Conservation (phyloP, 805 yeast genomes). For the Pichia heedii region DNA sequence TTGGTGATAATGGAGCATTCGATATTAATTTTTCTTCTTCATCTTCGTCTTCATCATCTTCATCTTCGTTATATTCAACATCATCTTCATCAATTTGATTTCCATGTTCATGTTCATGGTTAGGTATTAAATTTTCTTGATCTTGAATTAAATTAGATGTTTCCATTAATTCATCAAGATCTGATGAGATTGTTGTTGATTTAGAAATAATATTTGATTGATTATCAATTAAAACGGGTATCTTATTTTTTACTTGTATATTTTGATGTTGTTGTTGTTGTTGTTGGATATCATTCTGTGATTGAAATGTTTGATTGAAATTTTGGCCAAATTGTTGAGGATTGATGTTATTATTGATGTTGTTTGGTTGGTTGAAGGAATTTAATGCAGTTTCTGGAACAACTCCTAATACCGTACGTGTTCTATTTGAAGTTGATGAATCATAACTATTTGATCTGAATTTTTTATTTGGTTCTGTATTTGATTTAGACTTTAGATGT, state of each 20-base stretch:
- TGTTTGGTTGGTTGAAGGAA: constrained; percentile 5
- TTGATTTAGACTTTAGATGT: neutral
- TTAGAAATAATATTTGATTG: neutral
- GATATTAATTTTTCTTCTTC: constrained; percentile 29
- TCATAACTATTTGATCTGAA: neutral
- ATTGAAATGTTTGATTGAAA: neutral
- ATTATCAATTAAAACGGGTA: constrained; percentile 14
- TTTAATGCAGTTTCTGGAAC: constrained; percentile 22
- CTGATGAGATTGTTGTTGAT: neutral
- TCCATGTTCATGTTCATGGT: constrained; percentile 2
- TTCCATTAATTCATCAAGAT: constrained; percentile 4
- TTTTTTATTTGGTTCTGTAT: neutral
- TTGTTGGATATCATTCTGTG: constrained; percentile 3
- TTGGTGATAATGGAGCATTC: constrained; percentile 50
- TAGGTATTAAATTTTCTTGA: constrained; percentile 3
- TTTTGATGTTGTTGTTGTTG: neutral
- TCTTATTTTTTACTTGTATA: too few species aligned
- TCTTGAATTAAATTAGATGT: neutral
- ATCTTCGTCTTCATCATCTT: constrained; percentile 15
- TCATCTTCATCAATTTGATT: constrained; percentile 7
- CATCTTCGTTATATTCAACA: too few species aligned
- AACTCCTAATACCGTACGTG: constrained; percentile 23
- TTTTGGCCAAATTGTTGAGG: neutral
- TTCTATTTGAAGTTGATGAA: constrained; percentile 1
- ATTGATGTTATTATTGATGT: too few species aligned